phyloP scores from a whole-genome alignment of 352 stramenopile genomes.

The Pelagophyceae sp. region DNA sequence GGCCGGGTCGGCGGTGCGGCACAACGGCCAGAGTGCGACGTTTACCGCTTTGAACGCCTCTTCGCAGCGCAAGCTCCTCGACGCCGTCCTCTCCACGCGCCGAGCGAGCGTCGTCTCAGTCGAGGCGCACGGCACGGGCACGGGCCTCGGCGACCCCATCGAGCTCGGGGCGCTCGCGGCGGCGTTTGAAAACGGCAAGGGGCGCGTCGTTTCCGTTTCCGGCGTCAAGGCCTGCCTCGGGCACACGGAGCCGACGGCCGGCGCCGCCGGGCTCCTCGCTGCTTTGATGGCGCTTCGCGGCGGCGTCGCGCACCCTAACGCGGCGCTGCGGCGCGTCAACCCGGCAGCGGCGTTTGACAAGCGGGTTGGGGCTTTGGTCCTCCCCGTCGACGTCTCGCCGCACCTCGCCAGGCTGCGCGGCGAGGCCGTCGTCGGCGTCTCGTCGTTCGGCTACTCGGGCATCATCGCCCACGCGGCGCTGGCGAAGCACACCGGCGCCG shows the following conservation, averaged over 20 bases:
- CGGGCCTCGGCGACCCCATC: constrained; percentile 13
- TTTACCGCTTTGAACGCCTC: constrained; percentile 43
- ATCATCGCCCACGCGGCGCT: constrained; percentile 16
- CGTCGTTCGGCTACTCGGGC: constrained; percentile 14
- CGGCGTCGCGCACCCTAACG: neutral
- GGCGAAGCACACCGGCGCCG: neutral
- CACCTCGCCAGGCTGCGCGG: neutral
- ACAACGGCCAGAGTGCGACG: constrained; percentile 42
- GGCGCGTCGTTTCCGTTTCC: neutral
- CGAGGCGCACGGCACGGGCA: constrained; percentile 20
- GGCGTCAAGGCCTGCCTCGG: constrained; percentile 8
- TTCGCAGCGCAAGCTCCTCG: constrained; percentile 35
- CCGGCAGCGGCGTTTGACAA: neutral
- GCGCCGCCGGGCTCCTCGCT: neutral
- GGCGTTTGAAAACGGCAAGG: neutral
- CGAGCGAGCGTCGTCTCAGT: neutral
- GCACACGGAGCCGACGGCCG: constrained; percentile 7
- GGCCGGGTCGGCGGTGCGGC: constrained; percentile 24
- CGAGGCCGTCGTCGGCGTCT: neutral
- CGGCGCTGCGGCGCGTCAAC: neutral
- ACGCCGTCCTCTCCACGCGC: neutral
- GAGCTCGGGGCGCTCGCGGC: neutral
- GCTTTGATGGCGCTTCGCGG: neutral
- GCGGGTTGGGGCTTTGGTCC: neutral
- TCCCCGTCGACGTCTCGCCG: neutral